Conservation (phyloP, 2,329 filamentous ascomycete species). For the Tolypocladium sp. region DNA sequence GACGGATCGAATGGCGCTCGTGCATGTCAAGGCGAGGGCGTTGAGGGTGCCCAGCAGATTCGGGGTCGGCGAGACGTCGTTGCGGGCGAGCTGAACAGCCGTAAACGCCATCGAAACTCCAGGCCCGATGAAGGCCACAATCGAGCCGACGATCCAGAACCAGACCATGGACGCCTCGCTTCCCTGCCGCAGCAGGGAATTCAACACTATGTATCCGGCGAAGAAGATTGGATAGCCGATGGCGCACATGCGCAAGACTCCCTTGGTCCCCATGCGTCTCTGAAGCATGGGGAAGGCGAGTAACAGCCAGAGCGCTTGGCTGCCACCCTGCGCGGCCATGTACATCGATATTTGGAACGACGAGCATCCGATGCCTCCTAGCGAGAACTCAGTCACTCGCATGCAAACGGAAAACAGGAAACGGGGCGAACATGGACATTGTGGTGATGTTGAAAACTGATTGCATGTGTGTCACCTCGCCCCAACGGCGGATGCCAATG, state of each 20-base stretch:
- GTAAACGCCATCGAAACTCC: slow-evolving; percentile 64
- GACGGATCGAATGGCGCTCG: slow-evolving; percentile 54
- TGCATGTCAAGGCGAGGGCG: slow-evolving; percentile 46
- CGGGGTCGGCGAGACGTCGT: slow-evolving; percentile 61
- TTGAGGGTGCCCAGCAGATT: slow-evolving; percentile 63
- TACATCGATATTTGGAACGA: slow-evolving; percentile 56
- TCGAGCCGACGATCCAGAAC: slow-evolving; percentile 46
- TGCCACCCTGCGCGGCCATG: slow-evolving; percentile 53
- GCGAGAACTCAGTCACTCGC: slow-evolving; percentile 17
- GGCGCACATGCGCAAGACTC: slow-evolving; percentile 48
- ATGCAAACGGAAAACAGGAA: no score
- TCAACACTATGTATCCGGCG: slow-evolving; percentile 43
- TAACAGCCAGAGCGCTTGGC: slow-evolving; percentile 65
- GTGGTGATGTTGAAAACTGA: no score
- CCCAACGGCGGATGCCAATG: no score
- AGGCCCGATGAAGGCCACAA: slow-evolving; percentile 42
- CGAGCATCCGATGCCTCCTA: slow-evolving; percentile 58
- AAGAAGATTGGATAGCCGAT: slow-evolving; percentile 56
- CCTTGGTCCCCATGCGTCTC: slow-evolving; percentile 54
- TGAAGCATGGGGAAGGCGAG: slow-evolving; percentile 62
- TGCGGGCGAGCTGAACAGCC: slow-evolving; percentile 62
- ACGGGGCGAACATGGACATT: no score
- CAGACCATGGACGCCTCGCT: slow-evolving; percentile 21
- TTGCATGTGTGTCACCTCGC: no score
- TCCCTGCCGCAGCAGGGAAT: slow-evolving; percentile 32